Percentiles rank a stretch among this genome's conserved stretches.
These are phyloP conservation scores for Curvularia sp. DNA, from an alignment of 2,329 filamentous ascomycete genomes.

Conservation along the genomic window DNA sequence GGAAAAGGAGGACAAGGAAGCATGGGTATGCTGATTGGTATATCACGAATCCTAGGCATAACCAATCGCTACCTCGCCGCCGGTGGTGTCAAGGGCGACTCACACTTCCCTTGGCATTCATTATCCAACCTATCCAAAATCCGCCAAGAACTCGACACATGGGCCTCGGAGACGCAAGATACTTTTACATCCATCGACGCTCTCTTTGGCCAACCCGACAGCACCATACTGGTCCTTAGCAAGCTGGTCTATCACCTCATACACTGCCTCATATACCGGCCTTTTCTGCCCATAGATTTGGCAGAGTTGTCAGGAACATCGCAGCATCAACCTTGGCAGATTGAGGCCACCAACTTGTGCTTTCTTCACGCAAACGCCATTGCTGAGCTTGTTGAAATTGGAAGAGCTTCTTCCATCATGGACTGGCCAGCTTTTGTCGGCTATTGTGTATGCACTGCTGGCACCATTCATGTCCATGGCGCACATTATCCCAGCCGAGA, in stretches of 20 bases:
- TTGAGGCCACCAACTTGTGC: slow-evolving; percentile 87
- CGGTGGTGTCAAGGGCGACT: slow-evolving; percentile 86
- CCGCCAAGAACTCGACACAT: slow-evolving; percentile 81
- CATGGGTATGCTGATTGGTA: slow-evolving; percentile 82
- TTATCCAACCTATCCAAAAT: slow-evolving; percentile 87
- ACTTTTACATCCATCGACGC: slow-evolving; percentile 77
- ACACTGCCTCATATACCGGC: slow-evolving; percentile 85
- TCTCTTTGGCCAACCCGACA: slow-evolving; percentile 79
- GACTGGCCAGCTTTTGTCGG: slow-evolving; percentile 89
- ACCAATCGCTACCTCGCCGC: slow-evolving; percentile 85
- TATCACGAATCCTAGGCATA: slow-evolving; percentile 79
- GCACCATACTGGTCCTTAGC: slow-evolving; percentile 78
- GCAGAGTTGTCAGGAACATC: slow-evolving; percentile 79
- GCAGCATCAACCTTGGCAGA: slow-evolving; percentile 91
- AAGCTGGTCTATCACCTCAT: slow-evolving; percentile 88
- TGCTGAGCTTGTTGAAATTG: slow-evolving; percentile 79
- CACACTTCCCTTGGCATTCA: slow-evolving; percentile 89
- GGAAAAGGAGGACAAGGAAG: slow-evolving; percentile 77
- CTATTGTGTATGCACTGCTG: slow-evolving; percentile 85
- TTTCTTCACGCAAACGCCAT: slow-evolving; percentile 88
- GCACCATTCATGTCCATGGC: slow-evolving; percentile 87
- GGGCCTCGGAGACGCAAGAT: slow-evolving; percentile 82
- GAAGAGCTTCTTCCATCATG: slow-evolving; percentile 73
- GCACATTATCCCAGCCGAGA: slow-evolving; percentile 74
- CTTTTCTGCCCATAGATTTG: slow-evolving; percentile 84